Evolutionary conservation across 768 basidiomycete species (phyloP).

Genomic region (Paxillus involutus): DNA sequence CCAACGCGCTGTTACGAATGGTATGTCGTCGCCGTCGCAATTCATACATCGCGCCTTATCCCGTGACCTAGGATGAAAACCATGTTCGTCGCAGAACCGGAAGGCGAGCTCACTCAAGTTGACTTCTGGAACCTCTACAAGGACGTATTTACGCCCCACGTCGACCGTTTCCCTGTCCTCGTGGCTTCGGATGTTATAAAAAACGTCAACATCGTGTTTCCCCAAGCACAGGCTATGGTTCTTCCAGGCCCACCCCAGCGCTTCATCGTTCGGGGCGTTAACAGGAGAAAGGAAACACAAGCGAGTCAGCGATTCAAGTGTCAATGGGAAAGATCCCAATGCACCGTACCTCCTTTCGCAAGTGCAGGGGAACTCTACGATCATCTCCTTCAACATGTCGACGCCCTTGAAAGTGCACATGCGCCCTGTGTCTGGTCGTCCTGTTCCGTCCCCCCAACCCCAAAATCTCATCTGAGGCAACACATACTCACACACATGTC

Average conservation of each 20-base stretch:
- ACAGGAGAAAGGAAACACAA: conserved; percentile 58
- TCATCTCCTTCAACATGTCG: conserved; percentile 63
- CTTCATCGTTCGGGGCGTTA: conserved; percentile 89
- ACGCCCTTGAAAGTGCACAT: conserved; percentile 42
- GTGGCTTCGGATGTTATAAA: conserved; percentile 94
- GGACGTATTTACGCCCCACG: conserved; percentile 67
- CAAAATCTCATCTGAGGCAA: conserved; percentile 53
- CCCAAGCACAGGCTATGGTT: conserved; percentile 86
- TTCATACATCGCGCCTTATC: conserved; percentile 11
- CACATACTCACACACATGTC: conserved; percentile 82
- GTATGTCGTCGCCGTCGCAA: conserved; percentile 37
- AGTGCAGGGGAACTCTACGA: conserved; percentile 69
- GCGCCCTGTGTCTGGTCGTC: conserved; percentile 70
- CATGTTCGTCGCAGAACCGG: conserved; percentile 77
- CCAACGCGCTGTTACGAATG: conserved; percentile 84
- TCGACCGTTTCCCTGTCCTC: conserved; percentile 59
- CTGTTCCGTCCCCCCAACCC: conserved; percentile 49
- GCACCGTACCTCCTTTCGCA: conserved; percentile 43
- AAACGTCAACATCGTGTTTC: conserved; percentile 83
- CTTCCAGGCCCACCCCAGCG: conserved; percentile 66
- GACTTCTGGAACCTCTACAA: conserved; percentile 96
- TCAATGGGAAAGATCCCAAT: conserved; percentile 70
- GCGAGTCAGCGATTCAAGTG: conserved; percentile 70
- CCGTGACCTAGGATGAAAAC: conserved; percentile 72
- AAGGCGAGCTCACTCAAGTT: conserved; percentile 88